Evolutionary conservation across 495 filamentous ascomycete species (phyloP), one percentile per base, ranked within the genome.

Genomic region (Tuber aestivum): DNA sequence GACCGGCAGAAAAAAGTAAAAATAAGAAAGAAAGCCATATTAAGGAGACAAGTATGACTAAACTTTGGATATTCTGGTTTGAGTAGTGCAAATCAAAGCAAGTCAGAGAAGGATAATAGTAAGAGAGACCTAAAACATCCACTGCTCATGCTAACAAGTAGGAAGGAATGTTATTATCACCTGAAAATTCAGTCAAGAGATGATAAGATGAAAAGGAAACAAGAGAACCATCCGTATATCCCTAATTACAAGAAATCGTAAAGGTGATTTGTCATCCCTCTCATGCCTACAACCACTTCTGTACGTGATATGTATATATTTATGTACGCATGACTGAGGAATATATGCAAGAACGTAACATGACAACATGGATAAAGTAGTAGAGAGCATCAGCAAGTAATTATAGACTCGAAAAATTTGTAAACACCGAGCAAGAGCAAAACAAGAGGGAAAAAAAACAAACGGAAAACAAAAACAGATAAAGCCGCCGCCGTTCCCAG

Each of bases 311-410:
- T 56, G 56, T 65, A 65, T 32, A 65, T 65, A 8, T 65, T 32
- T 35, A 65, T 65, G 56, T 65, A 65, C 56, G 56, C 27, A 65
- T 3, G 56, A 65, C 27, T 65, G 56, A 65, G 56, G 32, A 65
- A 65, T 65, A 65, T 65, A 35, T 65, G 27, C 56, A 65, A 65
- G 56, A 65, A 65, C 27, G 27, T 65, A 65, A 65, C 56, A n/a
- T 35, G 12, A 65, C n/a, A 61, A 18, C 56, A 65, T 65, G 12
- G 14, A 35, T 35, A 32, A 12, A 65, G 50, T 35, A 32, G n/a
- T 10, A 3, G 44, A 21, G 14, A 23, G n/a, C 23, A 61, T 61
- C 50, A 14, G 50, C 27, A 35, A 35, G 14, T 27, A 65, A 65
- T 32, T 35, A 6, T 16, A 6, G 18, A 18, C 27, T 27, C 2